These are phyloP conservation scores for Flaveria trinervia DNA, from an alignment of 129 eudicot species.

Conservation along the genomic window DNA sequence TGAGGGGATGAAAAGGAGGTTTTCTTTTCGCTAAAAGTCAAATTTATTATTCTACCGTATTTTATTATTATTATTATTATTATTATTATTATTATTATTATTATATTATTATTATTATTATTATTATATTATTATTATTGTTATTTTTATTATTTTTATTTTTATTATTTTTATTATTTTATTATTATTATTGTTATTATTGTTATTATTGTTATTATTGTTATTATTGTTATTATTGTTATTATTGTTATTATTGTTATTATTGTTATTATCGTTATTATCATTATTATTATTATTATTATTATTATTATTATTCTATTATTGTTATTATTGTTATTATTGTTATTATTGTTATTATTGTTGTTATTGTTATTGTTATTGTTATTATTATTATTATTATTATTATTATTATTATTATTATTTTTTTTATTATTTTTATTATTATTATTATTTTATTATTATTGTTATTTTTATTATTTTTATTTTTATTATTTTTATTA, in stretches of 20 bases:
- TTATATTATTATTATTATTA: too few relatives aligned
- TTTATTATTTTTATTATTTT: too few relatives aligned
- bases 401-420: not conserved
- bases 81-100: not conserved
- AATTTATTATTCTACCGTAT: constrained; percentile 21
- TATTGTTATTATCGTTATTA: too few relatives aligned
- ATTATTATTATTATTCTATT: too few relatives aligned
- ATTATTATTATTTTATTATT: not conserved
- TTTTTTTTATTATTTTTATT: not conserved
- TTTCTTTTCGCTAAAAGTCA: constrained; percentile 41
- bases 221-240: not conserved
- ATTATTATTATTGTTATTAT: not conserved
- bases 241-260: too few relatives aligned
- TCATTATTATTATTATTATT: not conserved
- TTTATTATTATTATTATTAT: not conserved
- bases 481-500: not conserved
- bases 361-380: too few relatives aligned
- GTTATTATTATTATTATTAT: not conserved
- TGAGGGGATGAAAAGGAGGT: constrained; percentile 27
- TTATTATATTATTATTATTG: not conserved
- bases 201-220: not conserved
- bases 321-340: not conserved
- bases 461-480: too few relatives aligned
- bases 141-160: not conserved
- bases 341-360: not conserved